Conservation (phyloP, 139 green algal species). For the Tetradesmus lagerheimii region DNA sequence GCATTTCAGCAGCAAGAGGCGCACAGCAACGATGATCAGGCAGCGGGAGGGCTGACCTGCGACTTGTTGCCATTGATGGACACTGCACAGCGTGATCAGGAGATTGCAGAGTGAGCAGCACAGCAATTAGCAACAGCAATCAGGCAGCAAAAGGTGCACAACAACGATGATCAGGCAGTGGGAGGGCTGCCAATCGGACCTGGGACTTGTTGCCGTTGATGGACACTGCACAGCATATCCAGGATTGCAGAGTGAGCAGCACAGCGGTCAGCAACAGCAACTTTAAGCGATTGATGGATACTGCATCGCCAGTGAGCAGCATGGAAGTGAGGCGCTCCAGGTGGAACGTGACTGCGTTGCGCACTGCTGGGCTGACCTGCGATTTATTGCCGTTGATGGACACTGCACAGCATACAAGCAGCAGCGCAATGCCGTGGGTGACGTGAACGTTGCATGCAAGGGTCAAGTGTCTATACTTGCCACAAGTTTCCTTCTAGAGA, state of each 20-base stretch:
- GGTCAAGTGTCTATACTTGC: too few relatives aligned
- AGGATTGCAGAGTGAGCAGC: too few relatives aligned
- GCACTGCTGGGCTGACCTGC: background rate
- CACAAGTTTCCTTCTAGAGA: too few relatives aligned
- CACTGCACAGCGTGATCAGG: conserved; percentile 8
- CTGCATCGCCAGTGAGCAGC: conserved; percentile 21
- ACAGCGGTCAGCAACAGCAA: too few relatives aligned
- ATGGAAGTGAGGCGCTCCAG: background rate
- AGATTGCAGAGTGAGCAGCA: too few relatives aligned
- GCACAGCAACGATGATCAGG: background rate
- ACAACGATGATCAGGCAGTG: too few relatives aligned
- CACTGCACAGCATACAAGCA: too few relatives aligned
- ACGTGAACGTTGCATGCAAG: background rate
- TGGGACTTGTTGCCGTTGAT: background rate
- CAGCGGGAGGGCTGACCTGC: background rate
- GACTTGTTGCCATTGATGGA: background rate
- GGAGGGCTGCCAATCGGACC: background rate
- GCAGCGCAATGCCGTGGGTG: too few relatives aligned
- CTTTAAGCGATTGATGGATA: too few relatives aligned
- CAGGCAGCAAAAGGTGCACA: too few relatives aligned
- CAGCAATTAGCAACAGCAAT: too few relatives aligned
- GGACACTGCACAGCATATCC: background rate
- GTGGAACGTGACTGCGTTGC: conserved; percentile 7
- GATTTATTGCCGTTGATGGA: conserved; percentile 25
- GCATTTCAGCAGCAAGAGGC: background rate